Conservation (phyloP, 163 green algal genomes). For the Scenedesmus sp. region DNA sequence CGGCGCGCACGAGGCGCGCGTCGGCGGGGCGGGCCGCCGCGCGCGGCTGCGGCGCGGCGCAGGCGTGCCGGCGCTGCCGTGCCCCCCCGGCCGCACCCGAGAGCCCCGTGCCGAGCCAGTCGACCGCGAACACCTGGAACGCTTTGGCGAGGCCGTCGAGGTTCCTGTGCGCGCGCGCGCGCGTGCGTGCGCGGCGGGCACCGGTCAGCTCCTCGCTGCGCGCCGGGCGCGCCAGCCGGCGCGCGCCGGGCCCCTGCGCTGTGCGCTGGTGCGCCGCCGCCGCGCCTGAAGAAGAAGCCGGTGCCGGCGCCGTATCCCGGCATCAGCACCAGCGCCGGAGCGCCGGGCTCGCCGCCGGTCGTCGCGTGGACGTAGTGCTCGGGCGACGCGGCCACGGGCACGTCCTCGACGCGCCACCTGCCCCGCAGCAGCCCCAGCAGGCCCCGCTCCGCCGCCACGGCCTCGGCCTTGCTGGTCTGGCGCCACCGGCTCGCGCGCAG, state of each 20-base stretch:
- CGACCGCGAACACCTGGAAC: conserved; percentile 74
- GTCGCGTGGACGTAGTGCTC: conserved; percentile 84
- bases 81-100: conserved; percentile 55
- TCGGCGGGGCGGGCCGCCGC: background rate
- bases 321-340: conserved; percentile 71
- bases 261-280: no score
- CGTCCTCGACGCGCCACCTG: conserved; percentile 54
- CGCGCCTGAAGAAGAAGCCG: conserved; percentile 76
- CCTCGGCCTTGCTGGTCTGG: conserved; percentile 67
- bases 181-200: no score
- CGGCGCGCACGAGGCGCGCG: background rate
- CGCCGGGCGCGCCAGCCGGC: no score
- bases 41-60: background rate
- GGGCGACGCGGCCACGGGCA: conserved; percentile 57
- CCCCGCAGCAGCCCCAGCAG: conserved; percentile 61
- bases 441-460: conserved; percentile 50
- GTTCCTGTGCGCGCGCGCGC: no score
- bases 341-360: conserved; percentile 30
- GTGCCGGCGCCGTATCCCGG: conserved; percentile 79
- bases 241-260: no score
- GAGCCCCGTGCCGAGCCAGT: conserved; percentile 88
- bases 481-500: conserved; percentile 65
- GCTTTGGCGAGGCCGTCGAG: conserved; percentile 62
- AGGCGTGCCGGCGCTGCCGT: background rate
- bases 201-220: no score